Evolutionary conservation across 768 basidiomycete species (phyloP).

Genomic region (Boletus reticuloceps): DNA sequence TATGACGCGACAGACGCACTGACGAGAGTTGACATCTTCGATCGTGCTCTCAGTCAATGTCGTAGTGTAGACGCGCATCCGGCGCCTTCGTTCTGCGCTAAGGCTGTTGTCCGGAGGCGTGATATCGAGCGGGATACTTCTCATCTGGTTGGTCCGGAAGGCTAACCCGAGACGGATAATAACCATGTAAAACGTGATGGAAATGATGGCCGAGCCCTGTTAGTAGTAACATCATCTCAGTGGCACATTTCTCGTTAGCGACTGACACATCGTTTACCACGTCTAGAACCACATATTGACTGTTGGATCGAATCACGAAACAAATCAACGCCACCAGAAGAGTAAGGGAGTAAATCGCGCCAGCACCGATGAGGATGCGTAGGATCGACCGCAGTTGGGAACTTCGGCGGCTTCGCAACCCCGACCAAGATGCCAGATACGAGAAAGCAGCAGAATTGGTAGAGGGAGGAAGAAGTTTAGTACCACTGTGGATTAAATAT

Average conservation of each 20-base stretch:
- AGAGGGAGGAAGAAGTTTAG: background rate
- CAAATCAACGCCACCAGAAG: slow-evolving; percentile 3
- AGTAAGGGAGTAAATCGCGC: slow-evolving; percentile 6
- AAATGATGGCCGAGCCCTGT: slow-evolving; percentile 8
- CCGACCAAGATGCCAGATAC: slow-evolving; percentile 8
- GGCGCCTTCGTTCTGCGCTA: background rate
- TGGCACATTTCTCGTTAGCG: too few relatives aligned
- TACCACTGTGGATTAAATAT: background rate
- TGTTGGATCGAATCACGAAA: background rate
- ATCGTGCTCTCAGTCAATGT: background rate
- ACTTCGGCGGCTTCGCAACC: background rate
- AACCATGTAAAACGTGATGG: slow-evolving; percentile 14
- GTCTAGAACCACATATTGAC: slow-evolving; percentile 5
- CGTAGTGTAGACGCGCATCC: background rate
- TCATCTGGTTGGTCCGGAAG: background rate
- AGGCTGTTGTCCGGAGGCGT: background rate
- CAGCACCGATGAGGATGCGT: slow-evolving; percentile 3
- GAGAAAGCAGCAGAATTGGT: background rate
- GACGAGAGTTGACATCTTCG: background rate
- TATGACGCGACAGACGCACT: too few relatives aligned
- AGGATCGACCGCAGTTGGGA: background rate
- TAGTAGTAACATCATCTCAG: background rate
- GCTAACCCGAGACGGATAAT: slow-evolving; percentile 6
- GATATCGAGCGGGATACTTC: background rate
- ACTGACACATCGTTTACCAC: background rate